phyloP scores from a whole-genome alignment of 140 eudicot genomes.

The Anethum foeniculum region DNA sequence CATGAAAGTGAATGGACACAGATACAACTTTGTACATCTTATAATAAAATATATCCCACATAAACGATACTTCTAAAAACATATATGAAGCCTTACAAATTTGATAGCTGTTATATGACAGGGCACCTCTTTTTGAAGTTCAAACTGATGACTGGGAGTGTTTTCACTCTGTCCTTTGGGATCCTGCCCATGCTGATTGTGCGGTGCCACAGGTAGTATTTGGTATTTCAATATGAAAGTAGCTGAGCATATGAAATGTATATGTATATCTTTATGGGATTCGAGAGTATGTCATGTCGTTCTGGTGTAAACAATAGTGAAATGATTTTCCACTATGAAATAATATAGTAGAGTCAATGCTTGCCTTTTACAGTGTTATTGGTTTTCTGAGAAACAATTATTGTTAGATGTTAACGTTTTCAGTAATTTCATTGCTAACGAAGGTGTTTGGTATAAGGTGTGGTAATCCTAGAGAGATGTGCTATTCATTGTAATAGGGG shows the following conservation, averaged over 20 bases:
- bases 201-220: conserved; percentile 79
- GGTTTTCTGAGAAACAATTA: background rate
- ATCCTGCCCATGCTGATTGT: conserved; percentile 94
- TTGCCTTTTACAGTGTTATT: background rate
- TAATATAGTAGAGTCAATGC: background rate
- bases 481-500: background rate
- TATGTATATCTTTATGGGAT: background rate
- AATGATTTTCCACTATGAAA: background rate
- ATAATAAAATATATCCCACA: background rate
- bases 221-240: background rate
- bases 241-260: background rate
- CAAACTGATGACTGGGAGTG: conserved; percentile 91
- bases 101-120: conserved; percentile 15
- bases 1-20: background rate
- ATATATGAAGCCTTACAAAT: background rate
- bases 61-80: background rate
- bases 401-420: background rate
- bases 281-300: background rate
- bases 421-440: background rate
- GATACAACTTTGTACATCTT: background rate
- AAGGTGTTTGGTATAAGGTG: background rate
- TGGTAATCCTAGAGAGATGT: background rate
- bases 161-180: conserved; percentile 75
- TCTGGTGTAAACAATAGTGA: background rate
- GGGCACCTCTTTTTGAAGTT: conserved; percentile 99